Evolutionary conservation across 805 yeast species (phyloP), one percentile per base, ranked within the genome.

Genomic region (Yueomyces sp.): DNA sequence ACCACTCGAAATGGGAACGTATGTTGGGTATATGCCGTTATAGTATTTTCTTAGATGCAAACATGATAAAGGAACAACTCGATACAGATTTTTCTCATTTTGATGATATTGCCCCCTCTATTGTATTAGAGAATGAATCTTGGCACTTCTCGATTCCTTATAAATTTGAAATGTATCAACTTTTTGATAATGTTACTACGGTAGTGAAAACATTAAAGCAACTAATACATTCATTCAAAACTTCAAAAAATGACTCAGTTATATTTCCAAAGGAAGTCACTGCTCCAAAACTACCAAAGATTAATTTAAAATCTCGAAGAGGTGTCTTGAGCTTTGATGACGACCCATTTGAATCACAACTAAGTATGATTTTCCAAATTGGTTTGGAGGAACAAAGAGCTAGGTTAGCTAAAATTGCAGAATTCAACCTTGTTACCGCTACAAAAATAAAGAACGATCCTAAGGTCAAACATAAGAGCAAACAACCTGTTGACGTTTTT

Each of bases 311-410:
- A 38, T 67, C 94, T 0, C 67, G 67, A 4, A 66, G 74, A 37
- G 68, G 85, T 48, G 67, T 81, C 4, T 63, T 87, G 36, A 70
- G 81, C 28, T 68, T 87, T 49, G 95, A 85, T 44, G 94, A 85
- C 59, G 96, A 90, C 60, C 90, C 94, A 5, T 87, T 88, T 58
- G 97, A 90, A 60, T 68, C 78, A 5, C 79, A 85, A 52, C 63
- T 88, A 40, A 72, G 76, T 27, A 66, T 75, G 53, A 74, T 81
- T 29, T 78, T 72, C 53, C 79, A 80, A 51, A 67, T 81, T 8
- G 94, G 94, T 1, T 42, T 63, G 26, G 46, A 68, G n/a, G 90
- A 80, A 51, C 94, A 85, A 55, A 69, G 66, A 49, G 65, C 68
- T 42, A 68, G 95, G 47, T 41, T 74, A 9, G 74, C 73, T 28